Evolutionary conservation across 345 rosid genomes (phyloP), one percentile per base, ranked within the genome.

Genomic region (Salix koriyanagi): DNA sequence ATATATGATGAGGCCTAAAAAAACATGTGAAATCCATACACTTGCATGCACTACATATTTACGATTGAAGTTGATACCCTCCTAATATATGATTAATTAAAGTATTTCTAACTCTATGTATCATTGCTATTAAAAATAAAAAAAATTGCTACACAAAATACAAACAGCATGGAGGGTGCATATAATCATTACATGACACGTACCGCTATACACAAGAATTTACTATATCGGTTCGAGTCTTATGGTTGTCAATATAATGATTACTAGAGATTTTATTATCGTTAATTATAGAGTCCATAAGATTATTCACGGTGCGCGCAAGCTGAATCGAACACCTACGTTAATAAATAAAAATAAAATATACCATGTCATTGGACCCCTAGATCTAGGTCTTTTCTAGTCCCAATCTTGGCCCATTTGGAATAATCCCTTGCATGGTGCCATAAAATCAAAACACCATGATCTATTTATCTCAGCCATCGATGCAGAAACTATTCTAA

Each of bases 141-240:
- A 18, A 14, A 44, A 10, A 21, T 19, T 19, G 61, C 23, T 10
- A 50, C 18, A 28, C 21, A 32, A 70, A 32, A 71, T 30, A 71
- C 75, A 56, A 15, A 19, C 32, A 13, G 19, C 61, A 13, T n/a
- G 23, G 71, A 64, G 52, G 26, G 82, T 68, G 82, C 70, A 71
- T 23, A 54, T 1, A 77, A 83, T 80, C 75, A 75, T 80, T 77
- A 72, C 70, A 44, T 56, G 83, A 66, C 81, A 80, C 73, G 70
- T 75, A 26, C 23, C 70, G 44, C 28, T 21, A 37, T 42, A 54
- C 41, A 34, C 41, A 41, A 61, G 42, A 71, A 68, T 74, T 28
- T 74, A 66, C 74, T 41, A 30, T 37, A 7, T 46, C 37, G 6
- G 0, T 34, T 34, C 4, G 6, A 34, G 6, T 4, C 6, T 0